A percentile compares a stretch with the other conserved stretches of the same genome.
These are phyloP conservation scores for Teunomyces funiuensis DNA, from an alignment of 805 yeast genomes.

Conservation along the genomic window DNA sequence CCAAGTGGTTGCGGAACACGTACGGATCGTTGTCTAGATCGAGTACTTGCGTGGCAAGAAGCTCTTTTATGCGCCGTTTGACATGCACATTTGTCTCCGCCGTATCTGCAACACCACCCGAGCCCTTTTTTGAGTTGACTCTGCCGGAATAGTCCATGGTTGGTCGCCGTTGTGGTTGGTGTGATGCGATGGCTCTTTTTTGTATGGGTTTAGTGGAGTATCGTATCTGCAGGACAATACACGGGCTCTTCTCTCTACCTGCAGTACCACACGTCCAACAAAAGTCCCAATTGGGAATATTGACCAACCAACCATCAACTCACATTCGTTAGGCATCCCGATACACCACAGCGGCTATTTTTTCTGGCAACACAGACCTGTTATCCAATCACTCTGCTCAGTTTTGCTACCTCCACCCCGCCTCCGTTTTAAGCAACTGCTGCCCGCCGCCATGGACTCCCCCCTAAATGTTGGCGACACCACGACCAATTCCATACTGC, in stretches of 20 bases:
- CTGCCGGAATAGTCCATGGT: constrained; percentile 85
- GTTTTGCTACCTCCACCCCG: too few species aligned
- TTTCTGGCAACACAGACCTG: neutral
- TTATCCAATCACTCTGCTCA: constrained; percentile 1
- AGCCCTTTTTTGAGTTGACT: constrained; percentile 88
- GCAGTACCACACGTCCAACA: constrained; percentile 6
- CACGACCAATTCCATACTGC: constrained; percentile 40
- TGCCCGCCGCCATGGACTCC: constrained; percentile 34
- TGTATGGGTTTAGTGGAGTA: too few species aligned
- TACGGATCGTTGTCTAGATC: constrained; percentile 74
- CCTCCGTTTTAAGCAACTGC: too few species aligned
- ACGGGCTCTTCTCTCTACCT: neutral
- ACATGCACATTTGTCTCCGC: constrained; percentile 70
- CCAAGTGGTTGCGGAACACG: constrained; percentile 79
- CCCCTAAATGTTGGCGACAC: constrained; percentile 42
- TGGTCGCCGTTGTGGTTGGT: neutral
- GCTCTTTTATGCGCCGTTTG: constrained; percentile 63
- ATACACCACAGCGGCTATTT: neutral
- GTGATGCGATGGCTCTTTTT: neutral
- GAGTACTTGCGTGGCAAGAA: constrained; percentile 50
- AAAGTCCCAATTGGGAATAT: constrained; percentile 4
- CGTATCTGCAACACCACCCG: constrained; percentile 83
- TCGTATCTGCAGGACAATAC: constrained; percentile 1
- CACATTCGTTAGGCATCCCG: neutral
- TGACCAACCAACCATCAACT: constrained; percentile 2